Conservation (phyloP, 108 stramenopile genomes). For the Nannochloropsis oceanica region DNA sequence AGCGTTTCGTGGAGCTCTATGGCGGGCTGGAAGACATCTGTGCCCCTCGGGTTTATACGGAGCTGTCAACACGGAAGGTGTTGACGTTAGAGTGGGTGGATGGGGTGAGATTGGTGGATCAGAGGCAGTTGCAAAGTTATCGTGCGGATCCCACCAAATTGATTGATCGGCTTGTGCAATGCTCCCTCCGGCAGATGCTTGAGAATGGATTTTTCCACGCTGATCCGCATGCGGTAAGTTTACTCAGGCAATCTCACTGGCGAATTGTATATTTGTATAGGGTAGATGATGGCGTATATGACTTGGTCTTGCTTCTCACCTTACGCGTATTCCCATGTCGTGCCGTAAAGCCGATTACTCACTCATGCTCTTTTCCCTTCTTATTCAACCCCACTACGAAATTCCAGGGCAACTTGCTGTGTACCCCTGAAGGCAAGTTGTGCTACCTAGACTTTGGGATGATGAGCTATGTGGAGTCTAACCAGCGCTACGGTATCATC, state of each 20-base stretch:
- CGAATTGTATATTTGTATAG: no score
- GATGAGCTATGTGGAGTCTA: slow-evolving; percentile 70
- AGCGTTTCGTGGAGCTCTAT: slow-evolving; percentile 80
- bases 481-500: slow-evolving; percentile 78
- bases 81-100: slow-evolving; percentile 87
- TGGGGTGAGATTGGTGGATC: slow-evolving; percentile 52
- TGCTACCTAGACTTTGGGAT: slow-evolving; percentile 92
- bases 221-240: slow-evolving; percentile 18
- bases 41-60: slow-evolving; percentile 78
- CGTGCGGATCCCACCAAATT: slow-evolving; percentile 44
- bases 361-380: not conserved
- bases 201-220: slow-evolving; percentile 63
- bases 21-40: slow-evolving; percentile 69
- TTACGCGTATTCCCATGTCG: not conserved
- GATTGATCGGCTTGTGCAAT: slow-evolving; percentile 82
- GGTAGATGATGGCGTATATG: not conserved
- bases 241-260: no score
- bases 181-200: slow-evolving; percentile 72
- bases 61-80: slow-evolving; percentile 69
- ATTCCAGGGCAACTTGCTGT: slow-evolving; percentile 58
- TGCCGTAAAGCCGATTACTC: not conserved
- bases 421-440: slow-evolving; percentile 56
- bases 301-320: not conserved
- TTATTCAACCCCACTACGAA: slow-evolving; percentile 37
- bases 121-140: slow-evolving; percentile 45